These are phyloP conservation scores for Myriangium duriaei DNA, from an alignment of 2,329 filamentous ascomycete species.

Conservation along the genomic window DNA sequence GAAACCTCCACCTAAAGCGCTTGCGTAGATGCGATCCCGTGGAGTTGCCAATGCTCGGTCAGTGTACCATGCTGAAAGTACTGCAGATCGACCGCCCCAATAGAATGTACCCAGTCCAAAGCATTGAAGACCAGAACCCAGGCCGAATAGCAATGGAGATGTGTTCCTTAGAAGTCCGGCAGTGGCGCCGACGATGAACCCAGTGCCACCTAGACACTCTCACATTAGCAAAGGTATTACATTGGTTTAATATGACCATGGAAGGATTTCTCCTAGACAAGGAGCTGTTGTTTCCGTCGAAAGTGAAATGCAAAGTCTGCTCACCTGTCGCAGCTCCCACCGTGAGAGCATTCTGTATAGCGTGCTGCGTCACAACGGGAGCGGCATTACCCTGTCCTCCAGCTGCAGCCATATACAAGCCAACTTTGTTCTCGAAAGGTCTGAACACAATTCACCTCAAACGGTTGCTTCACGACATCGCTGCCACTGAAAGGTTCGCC, in stretches of 20 bases:
- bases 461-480: too few relatives aligned
- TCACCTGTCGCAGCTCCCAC: slow-evolving; percentile 30
- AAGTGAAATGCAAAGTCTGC: background rate
- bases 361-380: background rate
- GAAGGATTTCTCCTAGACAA: too few relatives aligned
- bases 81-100: slow-evolving; percentile 46
- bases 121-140: slow-evolving; percentile 67
- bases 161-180: slow-evolving; percentile 47
- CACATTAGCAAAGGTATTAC: background rate
- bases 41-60: slow-evolving; percentile 37
- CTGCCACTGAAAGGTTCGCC: too few relatives aligned
- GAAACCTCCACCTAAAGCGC: slow-evolving; percentile 56
- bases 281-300: too few relatives aligned
- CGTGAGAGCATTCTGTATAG: background rate
- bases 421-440: background rate
- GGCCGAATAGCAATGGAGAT: slow-evolving; percentile 55
- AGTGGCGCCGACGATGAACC: slow-evolving; percentile 43
- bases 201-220: slow-evolving; percentile 43
- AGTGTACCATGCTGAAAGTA: slow-evolving; percentile 25
- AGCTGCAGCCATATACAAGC: background rate
- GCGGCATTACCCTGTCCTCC: background rate
- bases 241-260: too few relatives aligned
- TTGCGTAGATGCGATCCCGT: slow-evolving; percentile 52
- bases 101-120: slow-evolving; percentile 65
- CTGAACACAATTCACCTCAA: background rate